These are phyloP conservation scores for Clonostachys rhizophaga DNA, from an alignment of 2,329 filamentous ascomycete species.

Conservation along the genomic window DNA sequence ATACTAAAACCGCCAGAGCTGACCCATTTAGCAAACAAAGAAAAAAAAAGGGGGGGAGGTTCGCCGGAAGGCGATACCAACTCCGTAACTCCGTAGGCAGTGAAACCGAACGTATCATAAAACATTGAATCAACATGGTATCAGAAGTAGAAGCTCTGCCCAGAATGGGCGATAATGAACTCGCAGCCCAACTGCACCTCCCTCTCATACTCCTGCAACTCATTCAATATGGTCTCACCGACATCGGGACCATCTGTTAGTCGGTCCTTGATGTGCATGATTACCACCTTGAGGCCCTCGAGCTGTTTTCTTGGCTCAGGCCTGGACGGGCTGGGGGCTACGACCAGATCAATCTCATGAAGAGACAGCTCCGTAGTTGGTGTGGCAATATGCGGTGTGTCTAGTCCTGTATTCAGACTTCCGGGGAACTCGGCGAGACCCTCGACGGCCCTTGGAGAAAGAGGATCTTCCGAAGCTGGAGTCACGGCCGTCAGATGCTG, in stretches of 20 bases:
- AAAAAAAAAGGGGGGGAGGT: no score
- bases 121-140: background rate
- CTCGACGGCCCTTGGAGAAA: constrained; percentile 43
- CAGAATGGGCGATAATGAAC: constrained; percentile 67
- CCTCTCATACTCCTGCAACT: constrained; percentile 64
- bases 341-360: constrained; percentile 15
- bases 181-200: constrained; percentile 69
- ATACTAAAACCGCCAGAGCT: no score
- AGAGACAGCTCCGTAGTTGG: constrained; percentile 42
- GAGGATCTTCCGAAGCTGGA: constrained; percentile 31
- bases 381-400: constrained; percentile 38
- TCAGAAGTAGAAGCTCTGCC: constrained; percentile 54
- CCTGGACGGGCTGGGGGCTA: constrained; percentile 2
- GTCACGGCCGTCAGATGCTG: constrained; percentile 4
- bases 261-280: constrained; percentile 93
- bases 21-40: no score
- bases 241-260: constrained; percentile 66
- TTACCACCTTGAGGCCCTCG: constrained; percentile 70
- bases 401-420: constrained; percentile 5
- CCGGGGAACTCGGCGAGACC: background rate
- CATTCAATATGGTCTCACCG: constrained; percentile 61
- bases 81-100: no score
- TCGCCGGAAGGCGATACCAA: no score
- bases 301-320: constrained; percentile 43
- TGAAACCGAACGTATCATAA: no score